Percentiles rank a stretch among this genome's conserved stretches.
Evolutionary conservation across 257 asterid species (phyloP).

Genomic region (Plectranthus barbatus): DNA sequence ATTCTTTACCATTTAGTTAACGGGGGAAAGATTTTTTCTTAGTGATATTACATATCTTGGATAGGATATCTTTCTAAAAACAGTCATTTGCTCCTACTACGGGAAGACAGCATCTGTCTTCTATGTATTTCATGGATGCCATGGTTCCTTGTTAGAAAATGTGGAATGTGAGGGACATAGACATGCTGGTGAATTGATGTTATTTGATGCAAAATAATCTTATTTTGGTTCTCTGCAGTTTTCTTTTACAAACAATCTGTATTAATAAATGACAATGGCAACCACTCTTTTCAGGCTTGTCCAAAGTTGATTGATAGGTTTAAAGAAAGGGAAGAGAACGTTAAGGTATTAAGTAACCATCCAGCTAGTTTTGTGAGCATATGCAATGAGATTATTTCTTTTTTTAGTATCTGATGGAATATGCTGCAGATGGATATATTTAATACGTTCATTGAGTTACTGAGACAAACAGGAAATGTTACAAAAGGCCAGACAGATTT

Average conservation of each 20-base stretch:
- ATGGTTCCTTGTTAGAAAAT: neutral
- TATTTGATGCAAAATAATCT: neutral
- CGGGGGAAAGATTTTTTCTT: too few relatives aligned
- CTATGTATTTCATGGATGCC: neutral
- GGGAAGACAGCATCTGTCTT: neutral
- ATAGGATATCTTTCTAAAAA: too few relatives aligned
- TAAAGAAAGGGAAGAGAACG: conserved; percentile 98
- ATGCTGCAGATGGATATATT: conserved; percentile 91
- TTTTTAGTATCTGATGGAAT: conserved; percentile 10
- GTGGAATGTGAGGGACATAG: neutral
- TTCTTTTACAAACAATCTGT: conserved; percentile 1
- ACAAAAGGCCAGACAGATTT: conserved; percentile 76
- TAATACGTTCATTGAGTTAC: conserved; percentile 84
- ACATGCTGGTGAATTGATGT: conserved; percentile 5
- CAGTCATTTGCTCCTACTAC: neutral
- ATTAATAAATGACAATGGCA: conserved; percentile 7
- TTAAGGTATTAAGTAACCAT: conserved; percentile 52
- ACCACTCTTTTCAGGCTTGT: conserved; percentile 65
- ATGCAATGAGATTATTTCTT: neutral
- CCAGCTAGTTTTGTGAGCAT: neutral
- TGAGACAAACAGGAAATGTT: conserved; percentile 93
- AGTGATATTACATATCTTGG: too few relatives aligned
- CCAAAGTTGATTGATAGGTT: conserved; percentile 96
- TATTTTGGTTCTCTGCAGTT: neutral
- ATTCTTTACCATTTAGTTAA: too few relatives aligned